Evolutionary conservation across 2,329 filamentous ascomycete species (phyloP).

Genomic region (Neofusicoccum cordaticola): DNA sequence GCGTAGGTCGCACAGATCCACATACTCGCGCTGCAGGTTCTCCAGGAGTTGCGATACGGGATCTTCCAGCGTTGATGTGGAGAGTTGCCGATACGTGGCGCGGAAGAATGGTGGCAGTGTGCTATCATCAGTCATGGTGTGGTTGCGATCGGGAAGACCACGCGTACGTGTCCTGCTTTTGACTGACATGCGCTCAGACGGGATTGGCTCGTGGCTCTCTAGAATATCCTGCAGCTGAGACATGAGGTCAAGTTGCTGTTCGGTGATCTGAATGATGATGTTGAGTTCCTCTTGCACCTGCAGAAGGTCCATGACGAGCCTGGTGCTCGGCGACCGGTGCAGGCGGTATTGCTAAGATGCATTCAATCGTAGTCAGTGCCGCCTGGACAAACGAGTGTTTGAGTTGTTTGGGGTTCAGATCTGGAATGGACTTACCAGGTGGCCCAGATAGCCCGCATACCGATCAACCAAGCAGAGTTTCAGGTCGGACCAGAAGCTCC

Average conservation of each 20-base stretch:
- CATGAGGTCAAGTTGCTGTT: conserved; percentile 41
- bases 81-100: conserved; percentile 39
- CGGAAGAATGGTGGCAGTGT: neutral
- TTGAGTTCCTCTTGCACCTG: conserved; percentile 46
- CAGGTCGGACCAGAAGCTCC: conserved; percentile 44
- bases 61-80: conserved; percentile 35
- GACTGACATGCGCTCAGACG: neutral
- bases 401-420: neutral
- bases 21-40: conserved; percentile 40
- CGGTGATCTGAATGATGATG: conserved; percentile 44
- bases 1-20: conserved; percentile 39
- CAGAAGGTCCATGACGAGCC: conserved; percentile 44
- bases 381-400: no score
- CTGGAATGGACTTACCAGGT: conserved; percentile 25
- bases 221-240: conserved; percentile 27
- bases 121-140: neutral
- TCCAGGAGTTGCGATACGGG: conserved; percentile 39
- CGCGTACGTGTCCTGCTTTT: conserved; percentile 22
- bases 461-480: conserved; percentile 41
- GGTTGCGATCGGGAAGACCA: conserved; percentile 22
- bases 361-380: neutral
- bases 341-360: conserved; percentile 37
- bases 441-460: conserved; percentile 42
- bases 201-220: conserved; percentile 11
- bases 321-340: conserved; percentile 41